Evolutionary conservation across 257 asterid species (phyloP).

Genomic region (Eustoma russellianum): DNA sequence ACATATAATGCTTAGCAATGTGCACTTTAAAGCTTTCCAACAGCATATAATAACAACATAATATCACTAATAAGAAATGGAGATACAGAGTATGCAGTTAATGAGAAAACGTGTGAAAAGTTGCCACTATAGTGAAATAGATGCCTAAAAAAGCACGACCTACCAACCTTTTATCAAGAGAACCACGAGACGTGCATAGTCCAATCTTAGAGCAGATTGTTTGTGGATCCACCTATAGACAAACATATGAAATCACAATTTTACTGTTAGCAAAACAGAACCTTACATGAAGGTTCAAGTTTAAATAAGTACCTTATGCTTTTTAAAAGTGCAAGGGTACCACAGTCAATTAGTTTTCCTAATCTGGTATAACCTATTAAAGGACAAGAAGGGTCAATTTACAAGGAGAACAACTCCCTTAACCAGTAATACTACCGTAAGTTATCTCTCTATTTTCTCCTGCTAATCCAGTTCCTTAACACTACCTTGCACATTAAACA

Average conservation of each 20-base stretch:
- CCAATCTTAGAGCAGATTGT: constrained; percentile 55
- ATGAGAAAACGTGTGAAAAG: too few species aligned
- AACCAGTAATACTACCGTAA: too few species aligned
- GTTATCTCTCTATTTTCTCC: background rate
- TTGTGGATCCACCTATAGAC: constrained; percentile 40
- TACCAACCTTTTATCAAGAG: constrained; percentile 47
- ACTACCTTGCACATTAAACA: background rate
- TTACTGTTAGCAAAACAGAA: constrained; percentile 1
- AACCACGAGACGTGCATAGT: constrained; percentile 54
- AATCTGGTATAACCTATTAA: too few species aligned
- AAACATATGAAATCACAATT: constrained; percentile 13
- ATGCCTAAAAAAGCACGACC: background rate
- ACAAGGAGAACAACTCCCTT: too few species aligned
- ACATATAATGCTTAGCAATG: too few species aligned
- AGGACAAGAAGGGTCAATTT: too few species aligned
- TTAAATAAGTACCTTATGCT: background rate
- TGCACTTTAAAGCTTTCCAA: too few species aligned
- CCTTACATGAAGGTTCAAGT: constrained; percentile 6
- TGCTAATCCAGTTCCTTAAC: background rate
- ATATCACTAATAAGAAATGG: too few species aligned
- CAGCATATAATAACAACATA: too few species aligned
- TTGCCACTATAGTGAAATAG: background rate
- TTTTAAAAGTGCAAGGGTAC: too few species aligned
- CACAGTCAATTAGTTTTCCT: too few species aligned
- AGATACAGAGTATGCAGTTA: too few species aligned